Conservation (phyloP, 495 filamentous ascomycete species). For the Podospora anserina region DNA sequence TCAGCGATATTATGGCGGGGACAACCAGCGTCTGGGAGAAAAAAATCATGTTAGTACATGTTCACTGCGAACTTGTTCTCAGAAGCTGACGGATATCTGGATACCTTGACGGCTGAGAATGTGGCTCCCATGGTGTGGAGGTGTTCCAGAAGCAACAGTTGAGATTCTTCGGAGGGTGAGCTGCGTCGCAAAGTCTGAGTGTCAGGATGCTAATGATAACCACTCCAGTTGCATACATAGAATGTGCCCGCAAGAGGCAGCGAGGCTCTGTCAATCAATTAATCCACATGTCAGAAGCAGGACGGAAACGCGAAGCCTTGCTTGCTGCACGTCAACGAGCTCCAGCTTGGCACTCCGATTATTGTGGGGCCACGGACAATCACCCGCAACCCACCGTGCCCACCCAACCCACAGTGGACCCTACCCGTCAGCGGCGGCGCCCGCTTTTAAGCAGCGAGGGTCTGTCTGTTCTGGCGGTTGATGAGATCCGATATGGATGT, state of each 20-base stretch:
- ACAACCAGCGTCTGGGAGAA: conserved; percentile 65
- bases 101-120: conserved; percentile 47
- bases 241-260: not conserved
- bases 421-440: not conserved
- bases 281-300: conserved; percentile 1
- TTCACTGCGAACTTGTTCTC: not conserved
- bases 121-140: conserved; percentile 35
- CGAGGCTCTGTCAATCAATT: not conserved
- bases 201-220: not conserved
- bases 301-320: not conserved
- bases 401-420: conserved; percentile 3
- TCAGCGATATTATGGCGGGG: conserved; percentile 71
- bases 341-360: not conserved
- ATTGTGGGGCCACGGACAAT: not conserved
- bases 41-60: not conserved
- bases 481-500: too few relatives aligned
- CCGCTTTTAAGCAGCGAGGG: not conserved
- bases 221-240: not conserved
- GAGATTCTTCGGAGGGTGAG: not conserved
- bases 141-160: not conserved
- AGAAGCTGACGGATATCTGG: not conserved
- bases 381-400: not conserved
- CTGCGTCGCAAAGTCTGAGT: not conserved
- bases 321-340: conserved; percentile 4
- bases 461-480: too few relatives aligned